Evolutionary conservation across 2,329 filamentous ascomycete species (phyloP), one percentile per base, ranked within the genome.

Genomic region (Colletotrichum agaves): DNA sequence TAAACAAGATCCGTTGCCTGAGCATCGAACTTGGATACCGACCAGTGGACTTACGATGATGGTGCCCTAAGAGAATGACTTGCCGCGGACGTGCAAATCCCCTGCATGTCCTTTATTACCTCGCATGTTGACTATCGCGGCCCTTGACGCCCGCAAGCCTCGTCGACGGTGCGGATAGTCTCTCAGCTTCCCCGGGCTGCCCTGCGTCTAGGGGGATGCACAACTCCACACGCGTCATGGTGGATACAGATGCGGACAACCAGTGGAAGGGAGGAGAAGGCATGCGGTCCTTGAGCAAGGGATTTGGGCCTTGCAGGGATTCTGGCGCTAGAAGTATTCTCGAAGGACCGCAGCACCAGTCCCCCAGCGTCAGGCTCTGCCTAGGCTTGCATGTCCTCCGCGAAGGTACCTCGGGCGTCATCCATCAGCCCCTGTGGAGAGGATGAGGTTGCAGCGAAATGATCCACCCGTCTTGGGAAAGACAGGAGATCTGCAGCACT

Each of bases 61-160:
- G 19, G 19, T 17, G 37, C 15, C 15, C 35, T 23, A 19, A 21
- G n/a, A 44, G 37, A 47, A 64, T 33, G 64, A 52, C 64, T 67
- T 53, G 7, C 46, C 57, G 39, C 23, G 23, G 44, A 13, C 46
- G n/a, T 37, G 53, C 59, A 27, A 49, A 17, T 15, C 56, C 27
- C 43, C 5, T 43, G 50, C 59, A 43, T 56, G 59, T 56, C 39
- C n/a, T 44, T 44, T 57, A 63, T 46, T 50, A n/a, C 64, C 60
- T 52, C 53, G n/a, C 23, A 52, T 7, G 23, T 11, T 27, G 8
- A 5, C 35, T 46, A 27, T 33, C 37, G 39, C n/a, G 31, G 17
- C n/a, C 31, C 15, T 27, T 19, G 23, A 43, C 53, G 46, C 39
- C 50, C 27, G 59, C n/a, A 50, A 43, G 60, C 52, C 64, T 64